These are phyloP conservation scores for Colletotrichum destructivum DNA, from an alignment of 2,329 filamentous ascomycete species.

Conservation along the genomic window DNA sequence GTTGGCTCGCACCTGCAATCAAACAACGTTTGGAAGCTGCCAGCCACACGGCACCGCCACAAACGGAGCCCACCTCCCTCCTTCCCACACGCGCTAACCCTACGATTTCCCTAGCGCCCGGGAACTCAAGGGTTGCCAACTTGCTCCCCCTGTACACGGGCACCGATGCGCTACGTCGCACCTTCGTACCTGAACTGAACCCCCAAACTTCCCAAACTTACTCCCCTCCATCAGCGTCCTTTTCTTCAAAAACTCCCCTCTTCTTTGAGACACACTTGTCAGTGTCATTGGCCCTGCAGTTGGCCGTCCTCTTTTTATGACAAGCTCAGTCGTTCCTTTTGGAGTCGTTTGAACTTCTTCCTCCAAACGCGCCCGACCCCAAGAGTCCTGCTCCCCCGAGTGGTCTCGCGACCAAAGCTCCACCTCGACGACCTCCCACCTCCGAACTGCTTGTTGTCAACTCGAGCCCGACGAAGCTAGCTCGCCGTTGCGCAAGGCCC, in stretches of 20 bases:
- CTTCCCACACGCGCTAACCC: conserved; percentile 39
- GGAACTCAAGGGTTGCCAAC: conserved; percentile 43
- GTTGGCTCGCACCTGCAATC: conserved; percentile 1
- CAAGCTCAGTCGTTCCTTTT: conserved; percentile 43
- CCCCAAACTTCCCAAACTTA: conserved; percentile 42
- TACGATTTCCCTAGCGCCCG: conserved; percentile 37
- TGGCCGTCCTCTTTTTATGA: conserved; percentile 42
- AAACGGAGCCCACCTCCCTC: conserved; percentile 10
- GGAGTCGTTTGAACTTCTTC: conserved; percentile 43
- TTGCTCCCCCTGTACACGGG: conserved; percentile 40
- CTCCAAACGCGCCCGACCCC: conserved; percentile 29
- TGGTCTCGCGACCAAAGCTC: conserved; percentile 44
- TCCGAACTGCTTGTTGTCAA: conserved; percentile 36
- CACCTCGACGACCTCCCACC: conserved; percentile 27
- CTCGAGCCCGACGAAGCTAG: conserved; percentile 40
- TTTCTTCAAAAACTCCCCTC: conserved; percentile 40
- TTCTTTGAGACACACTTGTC: conserved; percentile 41
- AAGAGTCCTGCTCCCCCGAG: conserved; percentile 35
- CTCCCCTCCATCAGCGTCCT: conserved; percentile 38
- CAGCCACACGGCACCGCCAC: conserved; percentile 42
- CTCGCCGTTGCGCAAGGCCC: conserved; percentile 40
- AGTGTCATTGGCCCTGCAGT: conserved; percentile 41
- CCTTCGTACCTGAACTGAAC: conserved; percentile 43
- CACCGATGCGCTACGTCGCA: conserved; percentile 41
- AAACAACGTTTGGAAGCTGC: conserved; percentile 4